A percentile compares a stretch with the other conserved stretches of the same genome.
phyloP scores from a whole-genome alignment of 176 grass and related monocot genomes.

The Leersia perrieri region DNA sequence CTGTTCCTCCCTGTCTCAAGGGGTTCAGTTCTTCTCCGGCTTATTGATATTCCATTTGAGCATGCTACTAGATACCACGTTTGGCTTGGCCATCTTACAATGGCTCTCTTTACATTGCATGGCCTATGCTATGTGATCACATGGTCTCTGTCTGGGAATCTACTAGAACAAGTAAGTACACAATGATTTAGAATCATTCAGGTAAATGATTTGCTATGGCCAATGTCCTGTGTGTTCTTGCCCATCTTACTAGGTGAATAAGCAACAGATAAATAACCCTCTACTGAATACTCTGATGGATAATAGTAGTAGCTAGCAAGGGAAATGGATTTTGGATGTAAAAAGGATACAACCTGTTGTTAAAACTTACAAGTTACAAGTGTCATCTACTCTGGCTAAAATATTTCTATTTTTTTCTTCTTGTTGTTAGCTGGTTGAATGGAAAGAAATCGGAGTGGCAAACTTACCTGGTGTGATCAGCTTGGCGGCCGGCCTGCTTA shows the following conservation, averaged over 20 bases:
- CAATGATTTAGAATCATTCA: neutral
- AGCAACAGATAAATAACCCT: neutral
- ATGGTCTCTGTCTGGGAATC: conserved; percentile 49
- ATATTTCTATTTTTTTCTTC: neutral
- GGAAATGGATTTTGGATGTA: neutral
- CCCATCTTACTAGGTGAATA: conserved; percentile 4
- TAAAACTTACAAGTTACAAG: neutral
- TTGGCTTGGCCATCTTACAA: conserved; percentile 98
- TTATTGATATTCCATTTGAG: conserved; percentile 96
- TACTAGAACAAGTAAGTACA: conserved; percentile 64
- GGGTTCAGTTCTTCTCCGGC: conserved; percentile 91
- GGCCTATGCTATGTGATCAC: conserved; percentile 57
- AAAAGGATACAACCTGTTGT: neutral
- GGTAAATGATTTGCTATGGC: neutral
- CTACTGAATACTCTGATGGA: neutral
- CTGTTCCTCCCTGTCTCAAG: conserved; percentile 82
- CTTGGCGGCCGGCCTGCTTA: conserved; percentile 79
- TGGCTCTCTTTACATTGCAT: conserved; percentile 90
- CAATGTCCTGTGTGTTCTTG: neutral
- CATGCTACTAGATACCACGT: conserved; percentile 97
- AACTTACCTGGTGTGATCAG: conserved; percentile 92
- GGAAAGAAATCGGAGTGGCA: conserved; percentile 79
- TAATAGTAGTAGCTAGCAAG: neutral
- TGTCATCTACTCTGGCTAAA: neutral
- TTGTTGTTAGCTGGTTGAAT: conserved; percentile 57